A percentile compares a stretch with the other conserved stretches of the same genome.
Conservation (phyloP, 2,329 filamentous ascomycete genomes). For the Xylariaceae sp. region DNA sequence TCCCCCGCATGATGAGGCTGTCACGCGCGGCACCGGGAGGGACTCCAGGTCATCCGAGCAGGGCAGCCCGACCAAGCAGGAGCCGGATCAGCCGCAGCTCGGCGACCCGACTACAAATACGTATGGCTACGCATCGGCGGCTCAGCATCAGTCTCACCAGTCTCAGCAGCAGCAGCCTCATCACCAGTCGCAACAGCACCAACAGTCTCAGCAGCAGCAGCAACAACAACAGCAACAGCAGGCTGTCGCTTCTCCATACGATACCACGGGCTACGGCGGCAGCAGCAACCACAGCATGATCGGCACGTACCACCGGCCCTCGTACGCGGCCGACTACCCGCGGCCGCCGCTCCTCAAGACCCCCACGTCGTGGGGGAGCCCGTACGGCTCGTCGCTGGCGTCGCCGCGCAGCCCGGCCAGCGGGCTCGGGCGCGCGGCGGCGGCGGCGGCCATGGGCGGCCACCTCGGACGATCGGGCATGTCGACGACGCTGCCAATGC, state of each 20-base stretch:
- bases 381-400: constrained; percentile 34
- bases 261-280: constrained; percentile 22
- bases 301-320: constrained; percentile 44
- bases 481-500: constrained; percentile 40
- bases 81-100: constrained; percentile 25
- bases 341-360: constrained; percentile 30
- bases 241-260: constrained; percentile 32
- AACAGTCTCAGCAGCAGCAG: too few species aligned
- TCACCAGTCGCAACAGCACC: too few species aligned
- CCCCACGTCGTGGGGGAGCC: constrained; percentile 34
- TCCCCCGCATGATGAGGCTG: constrained; percentile 16
- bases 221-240: too few species aligned
- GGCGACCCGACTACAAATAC: constrained; percentile 43
- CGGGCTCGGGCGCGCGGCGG: too few species aligned
- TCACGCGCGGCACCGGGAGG: constrained; percentile 34
- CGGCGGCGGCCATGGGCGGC: too few species aligned
- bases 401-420: constrained; percentile 31
- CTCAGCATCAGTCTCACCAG: too few species aligned
- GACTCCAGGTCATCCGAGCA: constrained; percentile 33
- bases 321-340: constrained; percentile 42
- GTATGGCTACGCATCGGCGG: constrained; percentile 48
- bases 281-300: constrained; percentile 42
- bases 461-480: constrained; percentile 37
- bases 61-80: constrained; percentile 31
- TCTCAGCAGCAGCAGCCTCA: too few species aligned